phyloP scores from a whole-genome alignment of 2,329 filamentous ascomycete species.

The Cladorrhinum sp. region DNA sequence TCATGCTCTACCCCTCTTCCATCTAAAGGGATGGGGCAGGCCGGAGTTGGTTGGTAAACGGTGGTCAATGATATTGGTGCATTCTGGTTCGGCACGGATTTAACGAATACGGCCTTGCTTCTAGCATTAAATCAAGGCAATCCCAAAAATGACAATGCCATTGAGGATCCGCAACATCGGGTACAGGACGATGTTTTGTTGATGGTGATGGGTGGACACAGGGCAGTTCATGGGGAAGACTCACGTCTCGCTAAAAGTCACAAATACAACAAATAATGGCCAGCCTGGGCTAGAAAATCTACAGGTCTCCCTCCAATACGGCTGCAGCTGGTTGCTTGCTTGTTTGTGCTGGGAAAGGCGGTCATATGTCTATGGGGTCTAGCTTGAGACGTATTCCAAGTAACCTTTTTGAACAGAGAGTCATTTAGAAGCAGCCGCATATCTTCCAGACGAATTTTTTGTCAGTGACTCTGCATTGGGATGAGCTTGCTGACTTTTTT shows the following conservation, averaged over 20 bases:
- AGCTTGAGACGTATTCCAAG: not conserved
- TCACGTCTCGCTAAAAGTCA: slow-evolving; percentile 21
- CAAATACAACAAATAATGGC: slow-evolving; percentile 24
- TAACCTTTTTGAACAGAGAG: not conserved
- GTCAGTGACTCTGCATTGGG: not conserved
- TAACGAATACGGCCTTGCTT: slow-evolving; percentile 47
- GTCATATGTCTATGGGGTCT: not conserved
- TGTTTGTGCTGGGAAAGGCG: slow-evolving; percentile 1
- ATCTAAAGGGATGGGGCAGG: slow-evolving; percentile 62
- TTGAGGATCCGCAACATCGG: slow-evolving; percentile 28
- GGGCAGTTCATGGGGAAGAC: slow-evolving; percentile 18
- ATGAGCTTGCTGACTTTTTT: not conserved
- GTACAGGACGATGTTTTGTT: slow-evolving; percentile 24
- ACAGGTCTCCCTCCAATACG: slow-evolving; percentile 17
- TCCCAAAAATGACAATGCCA: slow-evolving; percentile 31
- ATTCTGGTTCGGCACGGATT: slow-evolving; percentile 55
- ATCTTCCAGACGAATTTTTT: not conserved
- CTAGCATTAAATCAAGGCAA: slow-evolving; percentile 53
- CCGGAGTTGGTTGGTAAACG: slow-evolving; percentile 60
- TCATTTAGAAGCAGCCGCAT: not conserved
- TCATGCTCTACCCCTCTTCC: slow-evolving; percentile 97
- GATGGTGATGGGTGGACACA: slow-evolving; percentile 20
- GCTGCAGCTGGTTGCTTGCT: not conserved
- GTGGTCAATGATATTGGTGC: slow-evolving; percentile 60
- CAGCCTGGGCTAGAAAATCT: slow-evolving; percentile 24